These are phyloP conservation scores for Myriangium duriaei DNA, from an alignment of 2,329 filamentous ascomycete genomes.

Conservation along the genomic window DNA sequence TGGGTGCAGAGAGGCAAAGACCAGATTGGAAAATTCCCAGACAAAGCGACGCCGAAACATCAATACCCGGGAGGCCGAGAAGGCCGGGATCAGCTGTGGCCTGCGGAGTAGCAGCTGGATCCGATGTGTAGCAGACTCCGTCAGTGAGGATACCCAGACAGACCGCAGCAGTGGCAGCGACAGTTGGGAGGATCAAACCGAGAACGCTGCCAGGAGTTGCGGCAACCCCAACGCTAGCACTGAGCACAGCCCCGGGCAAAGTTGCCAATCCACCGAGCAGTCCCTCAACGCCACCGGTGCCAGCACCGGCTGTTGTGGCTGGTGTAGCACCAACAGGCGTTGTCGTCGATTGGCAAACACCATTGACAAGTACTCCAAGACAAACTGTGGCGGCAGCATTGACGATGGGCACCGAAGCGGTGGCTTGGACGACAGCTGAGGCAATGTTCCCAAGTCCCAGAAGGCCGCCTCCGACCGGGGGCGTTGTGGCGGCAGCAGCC, in stretches of 20 bases:
- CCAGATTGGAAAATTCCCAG: constrained; percentile 6
- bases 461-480: constrained; percentile 1
- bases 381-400: constrained; percentile 6
- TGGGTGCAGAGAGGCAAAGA: constrained; percentile 3
- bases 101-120: constrained; percentile 7
- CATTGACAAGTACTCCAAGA: constrained; percentile 7
- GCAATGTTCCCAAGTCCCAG: neutral
- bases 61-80: constrained; percentile 4
- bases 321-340: constrained; percentile 1
- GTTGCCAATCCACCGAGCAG: constrained; percentile 3
- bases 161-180: constrained; percentile 6
- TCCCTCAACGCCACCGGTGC: neutral
- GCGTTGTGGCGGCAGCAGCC: neutral
- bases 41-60: constrained; percentile 7
- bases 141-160: constrained; percentile 9
- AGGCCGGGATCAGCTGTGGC: constrained; percentile 3
- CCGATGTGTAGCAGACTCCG: constrained; percentile 8
- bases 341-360: constrained; percentile 1
- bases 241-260: constrained; percentile 1
- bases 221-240: constrained; percentile 3
- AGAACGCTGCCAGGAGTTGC: constrained; percentile 3
- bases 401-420: constrained; percentile 3
- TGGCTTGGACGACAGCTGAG: neutral
- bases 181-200: constrained; percentile 3
- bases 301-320: neutral